phyloP scores from a whole-genome alignment of 2,329 filamentous ascomycete species.

The Arthroderma sp. region DNA sequence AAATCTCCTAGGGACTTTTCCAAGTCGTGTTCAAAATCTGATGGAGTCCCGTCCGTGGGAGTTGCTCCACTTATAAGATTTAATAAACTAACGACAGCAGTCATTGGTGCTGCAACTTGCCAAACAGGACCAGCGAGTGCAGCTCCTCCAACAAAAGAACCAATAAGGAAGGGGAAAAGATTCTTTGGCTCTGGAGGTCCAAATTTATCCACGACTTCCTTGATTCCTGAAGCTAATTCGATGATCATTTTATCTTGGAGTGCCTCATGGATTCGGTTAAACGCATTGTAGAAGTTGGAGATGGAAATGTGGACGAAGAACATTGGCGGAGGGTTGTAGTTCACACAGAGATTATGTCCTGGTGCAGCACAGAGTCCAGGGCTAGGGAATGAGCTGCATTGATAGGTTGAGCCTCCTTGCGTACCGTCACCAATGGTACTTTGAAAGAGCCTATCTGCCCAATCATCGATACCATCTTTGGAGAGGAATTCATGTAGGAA shows the following conservation, averaged over 20 bases:
- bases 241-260: constrained; percentile 1
- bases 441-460: background rate
- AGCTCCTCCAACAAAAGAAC: background rate
- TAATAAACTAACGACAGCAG: background rate
- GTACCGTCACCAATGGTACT: background rate
- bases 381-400: background rate
- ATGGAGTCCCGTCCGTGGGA: background rate
- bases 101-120: background rate
- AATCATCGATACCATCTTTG: background rate
- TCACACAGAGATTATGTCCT: background rate
- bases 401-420: background rate
- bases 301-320: constrained; percentile 2
- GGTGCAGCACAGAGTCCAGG: background rate
- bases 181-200: background rate
- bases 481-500: background rate
- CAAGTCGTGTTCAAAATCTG: background rate
- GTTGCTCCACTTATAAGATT: background rate
- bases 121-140: background rate
- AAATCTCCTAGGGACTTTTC: background rate
- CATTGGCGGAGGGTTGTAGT: background rate
- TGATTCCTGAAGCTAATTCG: background rate
- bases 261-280: constrained; percentile 1
- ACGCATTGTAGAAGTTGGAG: constrained; percentile 1
- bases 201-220: constrained; percentile 1
- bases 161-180: background rate